Percentiles rank a stretch among this genome's conserved stretches.
These are phyloP conservation scores for Henningerozyma blattae DNA, from an alignment of 805 yeast species.

Conservation along the genomic window DNA sequence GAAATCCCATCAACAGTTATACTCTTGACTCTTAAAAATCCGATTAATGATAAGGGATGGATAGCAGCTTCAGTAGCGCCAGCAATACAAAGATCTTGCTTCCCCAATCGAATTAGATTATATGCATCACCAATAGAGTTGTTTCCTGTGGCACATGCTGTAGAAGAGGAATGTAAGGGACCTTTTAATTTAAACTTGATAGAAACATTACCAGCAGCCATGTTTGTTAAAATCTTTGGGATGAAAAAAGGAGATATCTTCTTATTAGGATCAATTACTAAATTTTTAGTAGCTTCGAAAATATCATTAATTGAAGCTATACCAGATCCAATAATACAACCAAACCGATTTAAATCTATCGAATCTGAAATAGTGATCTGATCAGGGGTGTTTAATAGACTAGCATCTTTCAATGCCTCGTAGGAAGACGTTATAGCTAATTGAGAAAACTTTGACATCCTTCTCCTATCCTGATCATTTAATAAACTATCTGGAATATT, in stretches of 20 bases:
- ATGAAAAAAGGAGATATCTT: conserved; percentile 77
- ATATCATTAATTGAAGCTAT: conserved; percentile 69
- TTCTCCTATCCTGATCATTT: conserved; percentile 37
- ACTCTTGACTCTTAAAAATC: conserved; percentile 83
- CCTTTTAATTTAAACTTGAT: conserved; percentile 70
- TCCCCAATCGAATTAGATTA: conserved; percentile 65
- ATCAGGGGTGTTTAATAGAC: conserved; percentile 31
- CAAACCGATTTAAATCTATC: conserved; percentile 22
- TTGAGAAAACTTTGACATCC: conserved; percentile 64
- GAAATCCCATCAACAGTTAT: conserved; percentile 56
- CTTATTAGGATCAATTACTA: conserved; percentile 18
- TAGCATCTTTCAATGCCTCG: conserved; percentile 67
- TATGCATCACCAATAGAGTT: conserved; percentile 91
- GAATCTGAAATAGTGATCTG: conserved; percentile 22
- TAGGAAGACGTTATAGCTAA: conserved; percentile 65
- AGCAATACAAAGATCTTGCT: conserved; percentile 78
- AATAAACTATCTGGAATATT: conserved; percentile 2
- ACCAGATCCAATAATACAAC: conserved; percentile 88
- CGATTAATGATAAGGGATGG: conserved; percentile 79
- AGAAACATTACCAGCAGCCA: conserved; percentile 90
- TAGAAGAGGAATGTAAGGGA: conserved; percentile 76
- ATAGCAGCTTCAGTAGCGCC: conserved; percentile 89
- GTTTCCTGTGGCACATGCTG: conserved; percentile 96
- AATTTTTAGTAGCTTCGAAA: conserved; percentile 39
- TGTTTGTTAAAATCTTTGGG: conserved; percentile 73